Evolutionary conservation across 169 alveolate genomes (phyloP), one percentile per base, ranked within the genome.

Genomic region (Plasmodium coatneyi): DNA sequence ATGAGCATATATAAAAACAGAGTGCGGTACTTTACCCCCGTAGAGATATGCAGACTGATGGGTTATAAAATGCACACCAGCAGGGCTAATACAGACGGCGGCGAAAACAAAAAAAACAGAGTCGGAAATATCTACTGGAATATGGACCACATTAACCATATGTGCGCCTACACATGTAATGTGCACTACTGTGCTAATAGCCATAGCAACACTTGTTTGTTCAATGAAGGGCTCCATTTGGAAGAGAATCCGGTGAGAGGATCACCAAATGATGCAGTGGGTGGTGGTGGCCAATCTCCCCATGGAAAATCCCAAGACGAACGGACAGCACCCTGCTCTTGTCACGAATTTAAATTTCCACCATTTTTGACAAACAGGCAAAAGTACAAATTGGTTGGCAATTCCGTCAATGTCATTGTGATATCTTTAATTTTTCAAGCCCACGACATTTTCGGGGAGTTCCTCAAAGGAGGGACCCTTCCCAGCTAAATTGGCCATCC

Each of bases 111-210:
- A 46, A 80, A 80, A 70, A 78, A 89, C 43, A 89, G 56, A n/a
- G 70, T 79, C 52, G 94, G 94, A 39, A 89, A 89, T 60, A 80
- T 89, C 12, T 89, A 39, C 52, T 89, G 94, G 94, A 89, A 89
- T 28, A 56, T 89, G 36, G 94, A 89, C 82, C 94, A 89, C 72
- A 43, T 89, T 3, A 46, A 89, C 82, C 94, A 89, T 66, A 80
- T n/a, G 74, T 89, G 94, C 71, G 90, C 94, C 14, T 89, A 80
- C 22, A 79, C 36, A 3, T 16, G 16, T 66, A 80, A 70, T 89
- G 71, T 36, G 12, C 89, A 89, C 71, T 89, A 89, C 70, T 89
- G 94, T 79, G 89, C 49, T 79, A n/a, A 5, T 39, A 14, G n/a
- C 1, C 46, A 72, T 70, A 76, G 22, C 28, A 52, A 80, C 72